These are phyloP conservation scores for Fraxinus pennsylvanica DNA, from an alignment of 257 asterid genomes.

Conservation along the genomic window DNA sequence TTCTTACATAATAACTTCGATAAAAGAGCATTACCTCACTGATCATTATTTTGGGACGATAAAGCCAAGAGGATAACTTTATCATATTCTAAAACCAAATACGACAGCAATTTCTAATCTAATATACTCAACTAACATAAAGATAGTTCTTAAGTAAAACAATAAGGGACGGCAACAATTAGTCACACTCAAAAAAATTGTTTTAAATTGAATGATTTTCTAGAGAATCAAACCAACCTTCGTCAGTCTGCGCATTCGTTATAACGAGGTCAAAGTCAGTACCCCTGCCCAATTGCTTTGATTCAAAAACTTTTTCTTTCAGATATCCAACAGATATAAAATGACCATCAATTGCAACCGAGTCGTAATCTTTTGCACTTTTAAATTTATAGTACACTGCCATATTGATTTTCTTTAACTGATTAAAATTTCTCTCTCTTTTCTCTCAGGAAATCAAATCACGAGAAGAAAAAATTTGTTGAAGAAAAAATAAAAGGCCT, in stretches of 20 bases:
- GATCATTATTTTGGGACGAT: too few relatives aligned
- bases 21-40: too few relatives aligned
- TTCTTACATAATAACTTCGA: too few relatives aligned
- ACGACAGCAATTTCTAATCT: too few relatives aligned
- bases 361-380: constrained; percentile 93
- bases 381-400: constrained; percentile 94
- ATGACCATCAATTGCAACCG: constrained; percentile 75
- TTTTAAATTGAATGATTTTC: constrained; percentile 24
- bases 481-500: constrained; percentile 37
- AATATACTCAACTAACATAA: too few relatives aligned
- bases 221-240: constrained; percentile 85
- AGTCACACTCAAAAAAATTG: constrained; percentile 14
- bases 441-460: constrained; percentile 22
- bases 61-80: too few relatives aligned
- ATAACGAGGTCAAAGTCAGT: constrained; percentile 95
- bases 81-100: too few relatives aligned
- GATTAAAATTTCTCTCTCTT: constrained; percentile 16
- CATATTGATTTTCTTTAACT: constrained; percentile 44
- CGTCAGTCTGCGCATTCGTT: constrained; percentile 94
- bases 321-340: constrained; percentile 84
- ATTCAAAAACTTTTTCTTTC: constrained; percentile 95
- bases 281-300: constrained; percentile 95
- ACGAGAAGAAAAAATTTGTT: constrained; percentile 30
- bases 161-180: background rate
- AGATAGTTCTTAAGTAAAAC: background rate